Base-by-base conservation (phyloP, 768 basidiomycete species). In the Lentinula boryana region DNA sequence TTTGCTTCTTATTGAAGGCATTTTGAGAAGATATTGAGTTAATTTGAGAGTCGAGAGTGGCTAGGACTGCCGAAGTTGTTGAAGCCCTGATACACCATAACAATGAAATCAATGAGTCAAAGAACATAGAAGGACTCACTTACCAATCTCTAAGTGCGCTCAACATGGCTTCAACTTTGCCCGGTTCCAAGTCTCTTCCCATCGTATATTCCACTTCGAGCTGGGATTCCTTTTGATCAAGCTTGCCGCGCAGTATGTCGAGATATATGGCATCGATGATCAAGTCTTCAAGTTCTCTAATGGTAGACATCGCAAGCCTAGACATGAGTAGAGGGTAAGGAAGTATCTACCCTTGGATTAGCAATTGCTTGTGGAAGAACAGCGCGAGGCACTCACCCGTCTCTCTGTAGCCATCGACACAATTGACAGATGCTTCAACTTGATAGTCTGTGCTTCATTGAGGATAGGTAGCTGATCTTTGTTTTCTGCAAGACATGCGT, bases 241-340 rank as follows among this genome's bases (percentile, higher is more conserved):
- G 87, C 69, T 92, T 94, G 9, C 94, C 96, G 54, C 86, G 85
- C 40, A 99, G 80, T 41, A 97, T 78, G 70, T 93, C 90, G 43
- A 91, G 85, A 74, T 98, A 98, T 72, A 98, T 95, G 10, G 91
- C 91, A 68, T 98, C 95, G 71, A 99, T 98, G 69, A 98, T 91
- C 64, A 98, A 85, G 73, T 98, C 95, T 72, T 99, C 96, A 2
- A 99, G 86, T 60, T 91, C 91, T 58, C 95, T 88, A 61, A 95
- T 85, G 5, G 84, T 86, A 3, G 85, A 79, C 72, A 96, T 81
- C 53, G 92, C 83, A 18, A 99, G 82, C 3, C 81, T 76, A 55
- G 82, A 69, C 6, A 92, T 82, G 1, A 98, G 82, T 38, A 81
- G 74, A 9, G 84, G 71, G 72, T 98, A 98, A 0, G 93, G 85